Conservation (phyloP, 2,329 filamentous ascomycete genomes). For the Daldinia sp. region DNA sequence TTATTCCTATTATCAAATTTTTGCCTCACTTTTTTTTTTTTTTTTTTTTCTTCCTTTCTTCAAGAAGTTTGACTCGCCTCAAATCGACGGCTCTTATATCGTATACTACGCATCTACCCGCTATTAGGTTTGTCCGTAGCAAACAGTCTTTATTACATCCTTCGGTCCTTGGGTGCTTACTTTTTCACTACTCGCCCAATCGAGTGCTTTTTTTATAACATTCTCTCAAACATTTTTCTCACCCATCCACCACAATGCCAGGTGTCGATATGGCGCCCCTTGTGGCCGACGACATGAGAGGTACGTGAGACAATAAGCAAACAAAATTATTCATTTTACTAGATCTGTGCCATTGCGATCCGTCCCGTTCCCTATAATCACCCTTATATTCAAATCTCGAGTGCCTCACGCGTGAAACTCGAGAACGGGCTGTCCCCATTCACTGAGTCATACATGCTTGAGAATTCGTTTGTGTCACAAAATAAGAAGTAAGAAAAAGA, state of each 20-base stretch:
- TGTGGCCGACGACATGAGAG: conserved; percentile 51
- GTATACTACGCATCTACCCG: conserved; percentile 32
- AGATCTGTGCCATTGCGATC: not conserved
- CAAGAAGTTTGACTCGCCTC: conserved; percentile 30
- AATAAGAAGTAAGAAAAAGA: conserved; percentile 22
- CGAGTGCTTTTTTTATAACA: not conserved
- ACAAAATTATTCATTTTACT: not conserved
- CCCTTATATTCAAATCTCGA: conserved; percentile 10
- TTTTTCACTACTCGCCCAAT: conserved; percentile 7
- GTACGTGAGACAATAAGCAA: conserved; percentile 43
- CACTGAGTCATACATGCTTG: conserved; percentile 11
- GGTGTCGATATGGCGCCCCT: conserved; percentile 47
- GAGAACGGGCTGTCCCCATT: conserved; percentile 6
- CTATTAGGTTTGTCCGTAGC: conserved; percentile 24
- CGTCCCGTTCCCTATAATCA: not conserved
- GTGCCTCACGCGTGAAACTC: conserved; percentile 17
- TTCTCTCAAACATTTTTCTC: conserved; percentile 2
- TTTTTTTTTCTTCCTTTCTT: conserved; percentile 3
- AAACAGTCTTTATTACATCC: conserved; percentile 17
- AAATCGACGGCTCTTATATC: conserved; percentile 15
- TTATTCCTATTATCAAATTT: conserved; percentile 9
- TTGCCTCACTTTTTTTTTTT: conserved; percentile 1
- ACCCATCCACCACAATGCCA: conserved; percentile 44
- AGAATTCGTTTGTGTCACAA: not conserved
- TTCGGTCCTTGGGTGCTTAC: conserved; percentile 2